phyloP scores from a whole-genome alignment of 768 basidiomycete species.

The Mycena amicta region DNA sequence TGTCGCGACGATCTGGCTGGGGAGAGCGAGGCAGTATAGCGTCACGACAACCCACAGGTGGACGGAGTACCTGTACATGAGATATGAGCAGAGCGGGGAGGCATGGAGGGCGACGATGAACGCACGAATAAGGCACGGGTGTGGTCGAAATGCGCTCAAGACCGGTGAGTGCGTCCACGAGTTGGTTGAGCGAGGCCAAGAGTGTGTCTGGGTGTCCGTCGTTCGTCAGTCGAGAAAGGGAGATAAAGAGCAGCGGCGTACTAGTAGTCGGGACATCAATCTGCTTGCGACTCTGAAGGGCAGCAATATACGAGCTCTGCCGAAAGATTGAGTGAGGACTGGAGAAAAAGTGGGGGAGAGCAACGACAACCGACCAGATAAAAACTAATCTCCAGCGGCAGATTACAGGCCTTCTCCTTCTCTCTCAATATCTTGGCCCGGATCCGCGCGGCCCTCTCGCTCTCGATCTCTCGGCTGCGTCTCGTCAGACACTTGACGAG shows the following conservation, averaged over 20 bases:
- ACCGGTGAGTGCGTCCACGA: conserved; percentile 68
- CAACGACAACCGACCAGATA: conserved; percentile 44
- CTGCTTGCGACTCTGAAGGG: conserved; percentile 57
- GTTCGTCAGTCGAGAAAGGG: not conserved
- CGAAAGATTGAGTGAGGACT: not conserved
- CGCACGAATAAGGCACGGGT: conserved; percentile 75
- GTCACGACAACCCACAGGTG: conserved; percentile 70
- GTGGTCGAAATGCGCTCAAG: conserved; percentile 75
- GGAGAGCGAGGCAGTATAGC: conserved; percentile 63
- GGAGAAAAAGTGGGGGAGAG: no score
- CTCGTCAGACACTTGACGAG: conserved; percentile 49
- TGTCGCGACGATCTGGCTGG: conserved; percentile 61
- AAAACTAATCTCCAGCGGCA: conserved; percentile 70
- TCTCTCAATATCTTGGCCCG: conserved; percentile 49
- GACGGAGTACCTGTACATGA: conserved; percentile 53
- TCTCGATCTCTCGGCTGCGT: conserved; percentile 52
- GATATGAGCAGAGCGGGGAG: not conserved
- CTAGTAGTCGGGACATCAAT: conserved; percentile 64
- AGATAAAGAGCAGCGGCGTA: conserved; percentile 33
- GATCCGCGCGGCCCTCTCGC: conserved; percentile 60
- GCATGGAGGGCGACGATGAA: not conserved
- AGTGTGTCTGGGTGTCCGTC: conserved; percentile 43
- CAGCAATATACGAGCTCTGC: conserved; percentile 69
- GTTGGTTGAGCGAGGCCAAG: conserved; percentile 49
- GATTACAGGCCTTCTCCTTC: conserved; percentile 49